Base-by-base conservation (phyloP, 352 stramenopile genomes). In the Phytophthora sp. region DNA sequence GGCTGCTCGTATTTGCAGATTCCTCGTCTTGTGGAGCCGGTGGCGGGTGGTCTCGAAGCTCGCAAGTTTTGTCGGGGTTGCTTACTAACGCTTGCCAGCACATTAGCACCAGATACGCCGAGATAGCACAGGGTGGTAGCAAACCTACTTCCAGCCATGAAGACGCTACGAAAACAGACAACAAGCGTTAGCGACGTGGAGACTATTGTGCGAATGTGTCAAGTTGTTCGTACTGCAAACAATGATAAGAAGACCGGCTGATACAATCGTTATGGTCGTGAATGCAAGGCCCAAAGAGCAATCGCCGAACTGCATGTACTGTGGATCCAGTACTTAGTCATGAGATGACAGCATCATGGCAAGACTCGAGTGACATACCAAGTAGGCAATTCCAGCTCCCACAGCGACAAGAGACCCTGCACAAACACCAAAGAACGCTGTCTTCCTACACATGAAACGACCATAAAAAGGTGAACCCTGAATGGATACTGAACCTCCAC, bases 231-330 rank as follows among this genome's bases (percentile, higher is more conserved):
- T 66, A 96, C 90, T 58, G 62, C 91, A 76, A 44, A 88, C 27
- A 76, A 68, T 73, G 86, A 94, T 53, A 73, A 89, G 45, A 15
- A 97, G 5, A 2, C 89, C 52, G 20, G 63, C 76, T 12, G 89
- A 67, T 21, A 96, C 72, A n/a, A 97, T 71, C 5, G 94, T 98
- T 23, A 98, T 75, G 1, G 91, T 90, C 33, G 84, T 94, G 66
- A 97, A 96, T 5, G 86, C 88, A 13, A 93, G 54, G 0, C 87
- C 89, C 1, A 82, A 55, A 3, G 56, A 31, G 61, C 94, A 98
- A n/a, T 82, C 81, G 3, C 73, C 74, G 72, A 98, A 99, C 44
- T 86, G 86, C 57, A 90, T 62, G 71, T 97, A 98, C 75, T 99
- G 63, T 20, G 49, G 16, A 50, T 42, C 11, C 44, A 60, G 4